Conservation (phyloP, 2,329 filamentous ascomycete genomes). For the Paecilomyces formosus region DNA sequence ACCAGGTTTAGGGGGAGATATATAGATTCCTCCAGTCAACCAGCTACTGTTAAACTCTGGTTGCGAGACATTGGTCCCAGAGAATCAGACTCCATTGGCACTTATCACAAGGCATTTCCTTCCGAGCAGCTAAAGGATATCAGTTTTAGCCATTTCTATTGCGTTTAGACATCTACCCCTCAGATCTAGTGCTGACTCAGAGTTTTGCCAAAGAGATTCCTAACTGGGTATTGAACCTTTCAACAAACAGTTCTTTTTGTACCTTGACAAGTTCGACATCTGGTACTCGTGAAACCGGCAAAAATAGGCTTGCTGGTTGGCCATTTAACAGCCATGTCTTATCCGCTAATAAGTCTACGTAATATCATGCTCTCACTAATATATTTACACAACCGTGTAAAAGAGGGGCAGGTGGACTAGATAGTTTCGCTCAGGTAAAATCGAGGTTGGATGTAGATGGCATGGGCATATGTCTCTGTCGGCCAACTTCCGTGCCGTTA, state of each 20-base stretch:
- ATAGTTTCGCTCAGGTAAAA: too few relatives aligned
- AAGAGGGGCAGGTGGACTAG: too few relatives aligned
- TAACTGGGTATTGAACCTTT: neutral
- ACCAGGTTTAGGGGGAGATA: neutral
- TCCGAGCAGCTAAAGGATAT: neutral
- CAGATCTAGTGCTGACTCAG: neutral
- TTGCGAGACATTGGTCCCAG: neutral
- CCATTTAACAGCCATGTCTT: too few relatives aligned
- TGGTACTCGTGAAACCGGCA: neutral
- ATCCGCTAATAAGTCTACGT: too few relatives aligned
- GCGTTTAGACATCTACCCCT: neutral
- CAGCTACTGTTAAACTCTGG: neutral
- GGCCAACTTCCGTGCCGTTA: too few relatives aligned
- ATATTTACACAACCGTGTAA: too few relatives aligned
- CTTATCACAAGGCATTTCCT: neutral
- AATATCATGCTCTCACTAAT: too few relatives aligned
- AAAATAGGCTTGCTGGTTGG: neutral
- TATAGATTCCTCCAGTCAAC: neutral
- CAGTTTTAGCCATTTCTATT: neutral
- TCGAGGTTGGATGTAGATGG: too few relatives aligned
- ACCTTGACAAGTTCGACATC: neutral
- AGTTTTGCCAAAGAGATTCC: neutral
- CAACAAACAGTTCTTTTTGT: neutral
- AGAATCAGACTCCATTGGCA: neutral
- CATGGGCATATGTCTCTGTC: too few relatives aligned